Evolutionary conservation across 768 basidiomycete species (phyloP).

Genomic region (Pleurotus pulmonarius): DNA sequence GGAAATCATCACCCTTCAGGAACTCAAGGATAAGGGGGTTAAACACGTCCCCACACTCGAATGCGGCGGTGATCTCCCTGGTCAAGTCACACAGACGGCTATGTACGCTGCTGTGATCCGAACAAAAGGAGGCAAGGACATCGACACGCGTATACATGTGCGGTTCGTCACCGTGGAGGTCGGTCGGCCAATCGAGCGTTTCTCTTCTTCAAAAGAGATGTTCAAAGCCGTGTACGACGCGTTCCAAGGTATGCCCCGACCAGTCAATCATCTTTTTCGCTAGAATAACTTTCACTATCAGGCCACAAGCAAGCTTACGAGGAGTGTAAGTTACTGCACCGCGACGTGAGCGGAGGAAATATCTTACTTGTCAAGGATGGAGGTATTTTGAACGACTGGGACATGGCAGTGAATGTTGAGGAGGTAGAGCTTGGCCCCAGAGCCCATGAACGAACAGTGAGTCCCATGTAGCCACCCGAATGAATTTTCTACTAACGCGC

Average conservation of each 20-base stretch:
- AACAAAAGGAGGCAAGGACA: slow-evolving; percentile 5
- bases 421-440: neutral
- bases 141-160: neutral
- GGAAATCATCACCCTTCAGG: neutral
- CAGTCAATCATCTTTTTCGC: neutral
- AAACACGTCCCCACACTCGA: neutral
- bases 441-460: slow-evolving; percentile 3
- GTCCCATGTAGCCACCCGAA: neutral
- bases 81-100: slow-evolving; percentile 8
- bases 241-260: neutral
- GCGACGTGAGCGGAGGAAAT: slow-evolving; percentile 9
- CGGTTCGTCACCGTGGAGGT: neutral
- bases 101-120: slow-evolving; percentile 4
- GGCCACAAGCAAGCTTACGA: slow-evolving; percentile 6
- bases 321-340: slow-evolving; percentile 2
- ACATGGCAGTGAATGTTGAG: neutral
- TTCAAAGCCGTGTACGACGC: neutral
- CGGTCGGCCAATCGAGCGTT: neutral
- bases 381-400: slow-evolving; percentile 9
- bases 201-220: neutral
- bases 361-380: slow-evolving; percentile 4
- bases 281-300: neutral
- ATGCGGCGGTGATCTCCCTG: slow-evolving; percentile 7
- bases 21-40: neutral
- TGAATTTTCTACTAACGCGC: too few species aligned